These are phyloP conservation scores for Sarcodon sp. DNA, from an alignment of 768 basidiomycete species.

Conservation along the genomic window DNA sequence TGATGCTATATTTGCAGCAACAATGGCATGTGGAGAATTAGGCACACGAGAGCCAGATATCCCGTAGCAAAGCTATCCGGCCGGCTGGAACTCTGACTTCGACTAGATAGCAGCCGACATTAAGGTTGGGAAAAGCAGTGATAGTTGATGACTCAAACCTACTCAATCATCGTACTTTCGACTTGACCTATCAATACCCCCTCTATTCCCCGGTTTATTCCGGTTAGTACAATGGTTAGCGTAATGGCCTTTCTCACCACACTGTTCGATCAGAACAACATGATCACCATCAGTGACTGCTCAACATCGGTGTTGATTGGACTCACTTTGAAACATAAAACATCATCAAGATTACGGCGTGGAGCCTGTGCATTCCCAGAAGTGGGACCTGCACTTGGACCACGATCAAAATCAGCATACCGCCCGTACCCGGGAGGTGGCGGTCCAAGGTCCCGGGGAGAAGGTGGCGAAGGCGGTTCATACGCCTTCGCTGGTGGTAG, in stretches of 20 bases:
- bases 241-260: conserved; percentile 89
- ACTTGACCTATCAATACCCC: conserved; percentile 49
- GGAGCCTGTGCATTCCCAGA: conserved; percentile 23
- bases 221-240: conserved; percentile 88
- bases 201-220: conserved; percentile 85
- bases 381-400: conserved; percentile 14
- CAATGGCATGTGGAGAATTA: too few species aligned
- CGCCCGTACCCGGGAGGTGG: conserved; percentile 89
- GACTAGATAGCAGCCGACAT: too few species aligned
- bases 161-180: conserved; percentile 13
- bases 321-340: conserved; percentile 76
- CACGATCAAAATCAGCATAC: conserved; percentile 65
- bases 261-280: conserved; percentile 28
- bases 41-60: too few species aligned
- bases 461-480: conserved; percentile 62
- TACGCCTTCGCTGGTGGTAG: conserved; percentile 63
- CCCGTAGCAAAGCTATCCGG: too few species aligned
- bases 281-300: neutral
- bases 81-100: too few species aligned
- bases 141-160: conserved; percentile 1
- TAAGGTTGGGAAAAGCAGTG: neutral
- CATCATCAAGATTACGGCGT: conserved; percentile 70
- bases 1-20: too few species aligned
- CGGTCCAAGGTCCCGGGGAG: conserved; percentile 72
- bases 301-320: conserved; percentile 1